A percentile compares a stretch with the other conserved stretches of the same genome.
phyloP scores from a whole-genome alignment of 1,139 yeast genomes.

The Zhuliangozyma parablackwelliae region DNA sequence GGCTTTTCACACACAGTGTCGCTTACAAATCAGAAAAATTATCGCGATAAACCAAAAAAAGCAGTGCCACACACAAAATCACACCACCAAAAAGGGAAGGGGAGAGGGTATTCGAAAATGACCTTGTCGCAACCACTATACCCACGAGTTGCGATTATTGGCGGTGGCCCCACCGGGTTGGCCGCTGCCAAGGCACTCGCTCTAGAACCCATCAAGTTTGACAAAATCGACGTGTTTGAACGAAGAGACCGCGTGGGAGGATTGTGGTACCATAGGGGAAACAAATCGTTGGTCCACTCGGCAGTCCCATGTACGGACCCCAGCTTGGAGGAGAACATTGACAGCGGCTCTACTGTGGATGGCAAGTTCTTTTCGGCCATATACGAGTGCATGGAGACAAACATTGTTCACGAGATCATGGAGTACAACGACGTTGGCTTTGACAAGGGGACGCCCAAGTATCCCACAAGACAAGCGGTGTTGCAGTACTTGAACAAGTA shows the following conservation, averaged over 20 bases:
- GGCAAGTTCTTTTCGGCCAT: slow-evolving; percentile 36
- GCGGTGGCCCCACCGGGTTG: slow-evolving; percentile 51
- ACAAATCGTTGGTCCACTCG: slow-evolving; percentile 20
- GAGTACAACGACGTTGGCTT: slow-evolving; percentile 34
- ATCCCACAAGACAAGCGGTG: slow-evolving; percentile 38
- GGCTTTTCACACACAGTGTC: no score
- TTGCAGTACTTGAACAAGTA: slow-evolving; percentile 31
- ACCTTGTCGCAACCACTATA: slow-evolving; percentile 16
- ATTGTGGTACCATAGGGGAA: slow-evolving; percentile 40
- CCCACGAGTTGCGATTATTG: slow-evolving; percentile 36
- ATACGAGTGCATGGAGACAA: slow-evolving; percentile 47
- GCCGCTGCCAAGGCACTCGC: slow-evolving; percentile 47
- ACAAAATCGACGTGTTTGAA: slow-evolving; percentile 39
- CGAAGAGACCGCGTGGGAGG: slow-evolving; percentile 43
- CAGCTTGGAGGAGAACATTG: slow-evolving; percentile 11
- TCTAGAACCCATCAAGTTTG: slow-evolving; percentile 30
- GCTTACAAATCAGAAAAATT: no score
- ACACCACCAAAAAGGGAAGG: no score
- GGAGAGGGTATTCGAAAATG: no score
- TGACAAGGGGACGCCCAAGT: slow-evolving; percentile 24
- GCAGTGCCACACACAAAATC: no score
- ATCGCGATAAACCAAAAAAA: no score
- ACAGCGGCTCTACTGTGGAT: slow-evolving; percentile 1
- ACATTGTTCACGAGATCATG: slow-evolving; percentile 40
- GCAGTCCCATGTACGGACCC: slow-evolving; percentile 21